phyloP scores from a whole-genome alignment of 176 grass and related monocot species.

The Hyparrhenia diplandra region DNA sequence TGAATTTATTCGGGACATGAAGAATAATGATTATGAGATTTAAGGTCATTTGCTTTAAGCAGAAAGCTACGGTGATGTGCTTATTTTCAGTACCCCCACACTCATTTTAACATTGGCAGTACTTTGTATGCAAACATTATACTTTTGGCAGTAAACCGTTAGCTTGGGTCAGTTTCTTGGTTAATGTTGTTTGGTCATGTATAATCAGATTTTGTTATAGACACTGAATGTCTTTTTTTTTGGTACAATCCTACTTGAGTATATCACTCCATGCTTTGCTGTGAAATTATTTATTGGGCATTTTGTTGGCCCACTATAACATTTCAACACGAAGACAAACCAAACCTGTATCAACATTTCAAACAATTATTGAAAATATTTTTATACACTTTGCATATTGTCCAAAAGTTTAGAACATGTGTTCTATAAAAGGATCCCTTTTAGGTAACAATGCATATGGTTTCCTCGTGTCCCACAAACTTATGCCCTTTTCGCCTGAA shows the following conservation, averaged over 20 bases:
- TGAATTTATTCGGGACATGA: constrained; percentile 88
- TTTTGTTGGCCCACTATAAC: background rate
- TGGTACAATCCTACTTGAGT: background rate
- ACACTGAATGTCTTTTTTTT: background rate
- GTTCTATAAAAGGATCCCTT: too few relatives aligned
- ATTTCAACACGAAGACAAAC: too few relatives aligned
- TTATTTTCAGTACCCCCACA: background rate
- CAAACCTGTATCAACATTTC: too few relatives aligned
- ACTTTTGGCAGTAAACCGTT: background rate
- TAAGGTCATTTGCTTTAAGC: constrained; percentile 68
- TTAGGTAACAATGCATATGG: too few relatives aligned
- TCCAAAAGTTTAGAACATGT: too few relatives aligned
- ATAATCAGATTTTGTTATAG: background rate
- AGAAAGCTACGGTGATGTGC: constrained; percentile 74
- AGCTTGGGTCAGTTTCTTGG: constrained; percentile 1
- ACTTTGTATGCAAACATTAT: background rate
- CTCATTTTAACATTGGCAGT: background rate
- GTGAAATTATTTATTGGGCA: background rate
- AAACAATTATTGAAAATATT: too few relatives aligned
- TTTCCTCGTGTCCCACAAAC: too few relatives aligned
- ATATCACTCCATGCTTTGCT: background rate
- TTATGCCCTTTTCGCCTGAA: too few relatives aligned
- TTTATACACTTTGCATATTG: too few relatives aligned
- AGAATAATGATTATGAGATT: constrained; percentile 85
- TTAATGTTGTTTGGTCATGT: constrained; percentile 3